Evolutionary conservation across 2,329 filamentous ascomycete species (phyloP), one percentile per base, ranked within the genome.

Genomic region (Xylariales sp.): DNA sequence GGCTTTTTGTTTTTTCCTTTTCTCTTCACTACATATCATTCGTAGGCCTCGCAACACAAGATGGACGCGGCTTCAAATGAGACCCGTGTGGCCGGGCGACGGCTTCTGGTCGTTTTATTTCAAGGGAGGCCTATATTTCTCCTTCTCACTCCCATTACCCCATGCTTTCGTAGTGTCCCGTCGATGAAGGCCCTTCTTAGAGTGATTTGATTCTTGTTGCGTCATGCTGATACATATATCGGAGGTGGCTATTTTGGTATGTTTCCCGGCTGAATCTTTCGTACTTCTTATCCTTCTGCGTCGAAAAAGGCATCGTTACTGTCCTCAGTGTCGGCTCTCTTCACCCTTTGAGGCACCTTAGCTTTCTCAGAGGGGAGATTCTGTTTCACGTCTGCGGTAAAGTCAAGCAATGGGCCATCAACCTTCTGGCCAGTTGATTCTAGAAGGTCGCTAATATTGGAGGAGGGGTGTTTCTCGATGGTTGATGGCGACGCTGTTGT

Each of bases 351-450:
- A 5, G 72, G 58, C 16, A 14, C 16, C 23, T 56, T 57, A 3
- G 60, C 3, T 16, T 67, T 63, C 10, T 62, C 71, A 34, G 75
- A 65, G 3, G 85, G 85, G 45, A 89, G 72, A 30, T 80, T 76
- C 65, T 83, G 84, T 76, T 84, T 84, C 75, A 89, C 50, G 65
- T 89, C 87, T 10, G 83, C 74, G 16, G 84, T 80, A 65, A 90
- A 89, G 75, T 90, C 85, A 41, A 89, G 81, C 55, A 89, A 77
- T 1, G 86, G 84, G 0, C 86, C 85, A 0, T 83, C 78, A 2
- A 81, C 79, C 18, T 79, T 81, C 64, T 81, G 82, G 12, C 85
- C 84, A 5, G 86, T 88, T 8, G 81, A 77, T 36, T 79, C 74
- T 18, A 88, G 78, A 77, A 87, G 74, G 9, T 71, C 65, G 43